A percentile compares a stretch with the other conserved stretches of the same genome.
Evolutionary conservation across 176 grass and related monocot species (phyloP).

Genomic region (Musa troglodytarum): DNA sequence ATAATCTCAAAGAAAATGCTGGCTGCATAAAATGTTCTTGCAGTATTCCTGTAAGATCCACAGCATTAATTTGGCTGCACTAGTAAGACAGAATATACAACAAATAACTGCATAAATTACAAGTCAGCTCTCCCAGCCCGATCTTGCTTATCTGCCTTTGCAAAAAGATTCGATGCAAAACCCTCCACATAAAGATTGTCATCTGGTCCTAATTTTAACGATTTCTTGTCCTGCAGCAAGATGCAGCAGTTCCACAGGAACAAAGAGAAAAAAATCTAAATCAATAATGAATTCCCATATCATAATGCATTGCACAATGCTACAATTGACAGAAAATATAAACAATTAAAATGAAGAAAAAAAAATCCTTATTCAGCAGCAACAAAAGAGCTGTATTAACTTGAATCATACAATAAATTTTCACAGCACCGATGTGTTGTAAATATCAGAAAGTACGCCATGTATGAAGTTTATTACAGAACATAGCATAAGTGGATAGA

Average conservation of each 20-base stretch:
- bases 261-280: background rate
- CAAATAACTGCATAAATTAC: conserved; percentile 20
- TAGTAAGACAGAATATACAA: background rate
- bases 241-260: background rate
- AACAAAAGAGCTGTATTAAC: no score
- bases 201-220: conserved; percentile 56
- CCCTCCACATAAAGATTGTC: conserved; percentile 88
- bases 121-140: conserved; percentile 85
- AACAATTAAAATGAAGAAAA: background rate
- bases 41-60: conserved; percentile 63
- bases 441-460: background rate
- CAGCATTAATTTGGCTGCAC: background rate
- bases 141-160: conserved; percentile 99
- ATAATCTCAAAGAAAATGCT: conserved; percentile 97
- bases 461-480: background rate
- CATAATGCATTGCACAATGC: background rate
- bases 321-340: background rate
- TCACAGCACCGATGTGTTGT: background rate
- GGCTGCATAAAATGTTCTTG: conserved; percentile 98
- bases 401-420: background rate
- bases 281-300: background rate
- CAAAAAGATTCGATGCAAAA: conserved; percentile 86
- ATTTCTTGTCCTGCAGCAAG: conserved; percentile 72
- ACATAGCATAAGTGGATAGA: no score
- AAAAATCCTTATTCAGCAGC: background rate